Percentiles rank a stretch among this genome's conserved stretches.
Evolutionary conservation across 176 grass and related monocot genomes (phyloP).

Genomic region (Ensete glaucum): DNA sequence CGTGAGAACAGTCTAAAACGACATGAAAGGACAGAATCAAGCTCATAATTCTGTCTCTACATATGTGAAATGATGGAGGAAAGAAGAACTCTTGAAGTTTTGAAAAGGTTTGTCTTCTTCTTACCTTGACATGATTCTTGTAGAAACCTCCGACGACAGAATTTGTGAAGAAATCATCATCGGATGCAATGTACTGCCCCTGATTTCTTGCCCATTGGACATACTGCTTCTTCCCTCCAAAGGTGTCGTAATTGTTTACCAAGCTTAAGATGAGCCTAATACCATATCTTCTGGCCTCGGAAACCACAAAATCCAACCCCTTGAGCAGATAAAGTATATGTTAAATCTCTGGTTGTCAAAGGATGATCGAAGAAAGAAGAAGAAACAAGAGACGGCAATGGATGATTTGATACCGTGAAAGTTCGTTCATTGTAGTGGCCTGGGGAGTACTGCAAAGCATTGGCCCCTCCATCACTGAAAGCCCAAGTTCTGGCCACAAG

Average conservation of each 20-base stretch:
- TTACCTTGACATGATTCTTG: slow-evolving; percentile 90
- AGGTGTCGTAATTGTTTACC: slow-evolving; percentile 64
- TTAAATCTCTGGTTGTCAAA: background rate
- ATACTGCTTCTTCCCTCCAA: slow-evolving; percentile 87
- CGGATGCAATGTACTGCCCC: slow-evolving; percentile 65
- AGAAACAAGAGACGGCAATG: background rate
- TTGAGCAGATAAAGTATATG: slow-evolving; percentile 1
- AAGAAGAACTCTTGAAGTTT: no score
- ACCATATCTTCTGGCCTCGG: slow-evolving; percentile 61
- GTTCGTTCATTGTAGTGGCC: slow-evolving; percentile 72
- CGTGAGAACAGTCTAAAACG: slow-evolving; percentile 55
- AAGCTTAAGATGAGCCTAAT: slow-evolving; percentile 71
- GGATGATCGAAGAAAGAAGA: background rate
- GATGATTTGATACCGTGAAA: slow-evolving; percentile 42
- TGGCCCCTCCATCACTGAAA: slow-evolving; percentile 59
- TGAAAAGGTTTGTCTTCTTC: background rate
- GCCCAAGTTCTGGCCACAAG: slow-evolving; percentile 81
- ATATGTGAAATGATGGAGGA: no score
- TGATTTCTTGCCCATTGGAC: slow-evolving; percentile 67
- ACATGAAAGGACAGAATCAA: background rate
- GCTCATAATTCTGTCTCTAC: background rate
- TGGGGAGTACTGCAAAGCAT: slow-evolving; percentile 52
- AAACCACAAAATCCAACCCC: slow-evolving; percentile 85
- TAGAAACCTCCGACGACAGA: slow-evolving; percentile 52
- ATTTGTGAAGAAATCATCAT: slow-evolving; percentile 92